Percentiles rank a stretch among this genome's conserved stretches.
phyloP scores from a whole-genome alignment of 352 stramenopile genomes.

The Phytophthora capsici region DNA sequence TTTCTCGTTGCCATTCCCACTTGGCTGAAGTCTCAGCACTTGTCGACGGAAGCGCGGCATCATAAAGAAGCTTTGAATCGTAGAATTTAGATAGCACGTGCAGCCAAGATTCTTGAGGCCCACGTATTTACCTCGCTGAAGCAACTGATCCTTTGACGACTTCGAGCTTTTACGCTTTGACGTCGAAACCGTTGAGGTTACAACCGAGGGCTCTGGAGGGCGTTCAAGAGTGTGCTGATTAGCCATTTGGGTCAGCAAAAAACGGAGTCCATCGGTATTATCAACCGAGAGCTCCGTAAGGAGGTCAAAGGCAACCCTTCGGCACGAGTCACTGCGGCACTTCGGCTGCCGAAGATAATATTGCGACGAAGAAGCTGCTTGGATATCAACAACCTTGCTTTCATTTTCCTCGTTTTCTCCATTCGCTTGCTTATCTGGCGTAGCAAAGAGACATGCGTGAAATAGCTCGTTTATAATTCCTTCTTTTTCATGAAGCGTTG shows the following conservation, averaged over 20 bases:
- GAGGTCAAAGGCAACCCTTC: constrained; percentile 82
- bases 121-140: constrained; percentile 84
- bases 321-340: constrained; percentile 77
- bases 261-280: constrained; percentile 65
- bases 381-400: constrained; percentile 10
- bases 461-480: constrained; percentile 77
- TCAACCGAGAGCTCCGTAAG: constrained; percentile 71
- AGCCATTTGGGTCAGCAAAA: constrained; percentile 74
- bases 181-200: constrained; percentile 28
- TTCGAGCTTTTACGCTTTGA: constrained; percentile 67
- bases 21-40: constrained; percentile 73
- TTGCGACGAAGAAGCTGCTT: constrained; percentile 51
- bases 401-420: constrained; percentile 24
- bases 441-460: constrained; percentile 72
- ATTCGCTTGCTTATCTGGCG: constrained; percentile 38
- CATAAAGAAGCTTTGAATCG: constrained; percentile 96
- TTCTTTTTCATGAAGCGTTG: constrained; percentile 59
- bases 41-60: constrained; percentile 90
- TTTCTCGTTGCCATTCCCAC: constrained; percentile 15
- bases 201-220: constrained; percentile 37
- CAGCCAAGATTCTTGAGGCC: constrained; percentile 95
- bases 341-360: constrained; percentile 85
- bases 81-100: constrained; percentile 97
- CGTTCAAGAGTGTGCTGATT: constrained; percentile 77
- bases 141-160: constrained; percentile 44